Evolutionary conservation across 2,329 filamentous ascomycete species (phyloP), one percentile per base, ranked within the genome.

Genomic region (Purpureocillium takamizusanense): DNA sequence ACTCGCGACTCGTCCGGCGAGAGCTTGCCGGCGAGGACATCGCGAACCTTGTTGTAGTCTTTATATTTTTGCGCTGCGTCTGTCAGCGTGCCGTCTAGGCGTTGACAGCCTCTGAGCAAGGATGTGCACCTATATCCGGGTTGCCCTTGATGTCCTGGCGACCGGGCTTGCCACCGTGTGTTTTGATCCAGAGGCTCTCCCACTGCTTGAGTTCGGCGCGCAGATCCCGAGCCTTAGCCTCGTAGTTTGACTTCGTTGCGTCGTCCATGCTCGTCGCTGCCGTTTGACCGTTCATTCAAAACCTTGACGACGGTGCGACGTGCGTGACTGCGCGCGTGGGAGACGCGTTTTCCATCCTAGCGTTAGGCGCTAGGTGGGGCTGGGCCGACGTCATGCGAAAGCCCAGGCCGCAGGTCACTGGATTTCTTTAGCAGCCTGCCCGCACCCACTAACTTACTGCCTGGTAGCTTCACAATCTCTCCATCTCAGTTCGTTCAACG

Each of bases 101-200:
- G n/a, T n/a, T n/a, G n/a, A n/a, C n/a, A n/a, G n/a, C n/a, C n/a
- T n/a, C n/a, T n/a, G n/a, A n/a, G n/a, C n/a, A n/a, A n/a, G n/a
- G 21, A 25, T 25, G 21, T 65, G 27, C 72, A 86, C 83, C 81
- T 51, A 89, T 87, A 1, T 73, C 71, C 7, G 74, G 70, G 50
- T 86, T 78, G 37, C 72, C 69, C 61, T 86, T 88, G 65, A 90
- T 88, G 51, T 87, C 83, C n/a, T 78, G 74, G 41, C 83, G 73
- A 36, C 71, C 67, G 4, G 85, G 81, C 63, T 87, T 89, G 46
- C 69, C 72, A 36, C 63, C 65, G 52, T 89, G 72, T 13, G 66
- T 57, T 17, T 65, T 63, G 6, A 75, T 72, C 66, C 85, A 90
- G 7, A 73, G 64, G 46, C 67, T 76, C 55, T 92, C 86, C 79